Conservation (phyloP, 441 rosid species). For the Monsonia emarginata region DNA sequence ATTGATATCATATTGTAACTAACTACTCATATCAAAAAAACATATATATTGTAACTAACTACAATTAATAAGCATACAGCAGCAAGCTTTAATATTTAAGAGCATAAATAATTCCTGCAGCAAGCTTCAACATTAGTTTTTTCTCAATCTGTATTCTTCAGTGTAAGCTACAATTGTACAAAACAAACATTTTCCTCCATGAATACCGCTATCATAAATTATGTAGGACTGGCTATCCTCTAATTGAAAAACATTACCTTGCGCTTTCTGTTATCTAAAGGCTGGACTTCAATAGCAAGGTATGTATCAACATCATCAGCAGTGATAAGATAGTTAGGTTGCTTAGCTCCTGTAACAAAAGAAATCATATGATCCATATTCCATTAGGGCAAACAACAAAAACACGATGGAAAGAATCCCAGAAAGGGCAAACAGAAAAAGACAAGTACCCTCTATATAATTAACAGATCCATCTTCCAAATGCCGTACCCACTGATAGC, state of each 20-base stretch:
- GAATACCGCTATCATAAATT: neutral
- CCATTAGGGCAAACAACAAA: neutral
- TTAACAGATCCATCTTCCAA: conserved; percentile 91
- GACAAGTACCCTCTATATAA: conserved; percentile 69
- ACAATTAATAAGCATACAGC: neutral
- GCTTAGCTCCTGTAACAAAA: conserved; percentile 77
- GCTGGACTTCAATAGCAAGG: conserved; percentile 98
- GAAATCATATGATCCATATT: conserved; percentile 6
- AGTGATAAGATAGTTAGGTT: conserved; percentile 85
- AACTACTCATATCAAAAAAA: too few relatives aligned
- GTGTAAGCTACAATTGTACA: neutral
- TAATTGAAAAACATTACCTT: conserved; percentile 49
- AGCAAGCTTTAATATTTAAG: neutral
- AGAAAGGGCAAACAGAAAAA: conserved; percentile 1
- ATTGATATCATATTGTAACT: neutral
- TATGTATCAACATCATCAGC: conserved; percentile 87
- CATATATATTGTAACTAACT: neutral
- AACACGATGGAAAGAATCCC: neutral
- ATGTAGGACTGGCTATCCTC: neutral
- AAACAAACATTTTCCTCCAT: neutral
- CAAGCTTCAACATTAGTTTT: neutral
- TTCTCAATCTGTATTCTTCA: neutral
- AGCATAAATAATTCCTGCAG: neutral
- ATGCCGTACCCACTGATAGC: conserved; percentile 89
- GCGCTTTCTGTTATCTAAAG: conserved; percentile 86